phyloP scores from a whole-genome alignment of 768 basidiomycete species.

The Leccinellum rugosiceps region DNA sequence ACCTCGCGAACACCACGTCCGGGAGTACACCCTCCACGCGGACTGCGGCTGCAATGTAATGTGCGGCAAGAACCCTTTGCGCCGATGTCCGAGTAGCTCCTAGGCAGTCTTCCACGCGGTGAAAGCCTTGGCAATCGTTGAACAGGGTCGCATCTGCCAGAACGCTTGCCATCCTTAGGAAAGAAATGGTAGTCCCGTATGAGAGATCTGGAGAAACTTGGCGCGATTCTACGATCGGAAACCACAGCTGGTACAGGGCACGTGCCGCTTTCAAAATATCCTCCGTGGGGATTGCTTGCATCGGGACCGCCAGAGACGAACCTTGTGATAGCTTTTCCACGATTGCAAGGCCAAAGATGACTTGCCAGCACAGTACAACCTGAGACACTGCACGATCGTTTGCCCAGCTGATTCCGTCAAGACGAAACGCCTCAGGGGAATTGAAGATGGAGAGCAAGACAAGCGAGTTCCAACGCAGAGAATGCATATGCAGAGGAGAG shows the following conservation, averaged over 20 bases:
- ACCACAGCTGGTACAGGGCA: conserved; percentile 44
- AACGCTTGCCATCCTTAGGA: conserved; percentile 44
- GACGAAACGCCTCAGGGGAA: background rate
- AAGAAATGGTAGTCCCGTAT: conserved; percentile 37
- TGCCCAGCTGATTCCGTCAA: background rate
- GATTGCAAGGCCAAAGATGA: conserved; percentile 39
- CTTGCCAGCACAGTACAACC: conserved; percentile 34
- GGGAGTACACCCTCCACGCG: conserved; percentile 27
- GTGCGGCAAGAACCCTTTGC: conserved; percentile 15
- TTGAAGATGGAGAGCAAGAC: conserved; percentile 36
- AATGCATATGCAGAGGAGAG: conserved; percentile 26
- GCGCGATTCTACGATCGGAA: conserved; percentile 16
- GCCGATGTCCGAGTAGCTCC: background rate
- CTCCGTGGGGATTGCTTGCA: background rate
- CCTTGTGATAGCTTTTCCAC: conserved; percentile 31
- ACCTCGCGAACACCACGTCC: conserved; percentile 29
- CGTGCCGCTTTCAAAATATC: conserved; percentile 28
- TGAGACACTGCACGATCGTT: conserved; percentile 3
- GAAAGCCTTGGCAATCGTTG: conserved; percentile 36
- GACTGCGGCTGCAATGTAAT: conserved; percentile 27
- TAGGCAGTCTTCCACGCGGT: conserved; percentile 24
- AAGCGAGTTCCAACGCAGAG: conserved; percentile 44
- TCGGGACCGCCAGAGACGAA: background rate
- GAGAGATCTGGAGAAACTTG: conserved; percentile 31
- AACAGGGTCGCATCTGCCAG: conserved; percentile 37